These are phyloP conservation scores for Yamadazyma insecticola DNA, from an alignment of 805 yeast genomes.

Conservation along the genomic window DNA sequence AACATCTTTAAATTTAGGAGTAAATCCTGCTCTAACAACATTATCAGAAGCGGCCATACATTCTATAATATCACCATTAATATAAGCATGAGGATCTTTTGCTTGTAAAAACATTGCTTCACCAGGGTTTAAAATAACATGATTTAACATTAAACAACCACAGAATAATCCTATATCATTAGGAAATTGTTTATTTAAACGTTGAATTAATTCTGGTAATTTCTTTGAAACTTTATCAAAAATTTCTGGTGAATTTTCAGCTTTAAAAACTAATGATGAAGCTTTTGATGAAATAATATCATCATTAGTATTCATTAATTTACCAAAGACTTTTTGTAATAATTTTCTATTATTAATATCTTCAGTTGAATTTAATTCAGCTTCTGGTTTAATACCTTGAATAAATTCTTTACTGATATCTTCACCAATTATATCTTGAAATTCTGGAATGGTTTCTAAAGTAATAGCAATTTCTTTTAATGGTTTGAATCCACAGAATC, in stretches of 20 bases:
- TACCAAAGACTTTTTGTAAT: conserved; percentile 71
- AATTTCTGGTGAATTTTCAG: conserved; percentile 52
- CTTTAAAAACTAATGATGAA: conserved; percentile 59
- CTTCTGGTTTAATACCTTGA: conserved; percentile 41
- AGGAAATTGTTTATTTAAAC: conserved; percentile 86
- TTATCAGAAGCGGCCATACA: conserved; percentile 99
- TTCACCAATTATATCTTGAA: conserved; percentile 63
- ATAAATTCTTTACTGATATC: conserved; percentile 53
- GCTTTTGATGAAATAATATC: conserved; percentile 54
- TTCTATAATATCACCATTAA: conserved; percentile 94
- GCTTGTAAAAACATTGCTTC: conserved; percentile 97
- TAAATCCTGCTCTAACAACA: conserved; percentile 97
- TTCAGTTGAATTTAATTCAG: conserved; percentile 44
- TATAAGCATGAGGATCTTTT: conserved; percentile 97
- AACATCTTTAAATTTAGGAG: conserved; percentile 99
- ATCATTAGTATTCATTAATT: conserved; percentile 80
- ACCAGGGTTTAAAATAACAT: conserved; percentile 75
- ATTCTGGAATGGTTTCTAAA: conserved; percentile 72
- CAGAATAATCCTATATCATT: conserved; percentile 93
- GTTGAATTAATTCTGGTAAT: conserved; percentile 68
- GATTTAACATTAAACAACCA: conserved; percentile 90
- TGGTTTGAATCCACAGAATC: conserved; percentile 97
- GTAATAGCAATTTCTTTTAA: conserved; percentile 68
- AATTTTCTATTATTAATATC: conserved; percentile 58
- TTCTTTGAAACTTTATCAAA: conserved; percentile 46